Evolutionary conservation across 2,329 filamentous ascomycete genomes (phyloP), one percentile per base, ranked within the genome.

Genomic region (Hyphodiscus sp.): DNA sequence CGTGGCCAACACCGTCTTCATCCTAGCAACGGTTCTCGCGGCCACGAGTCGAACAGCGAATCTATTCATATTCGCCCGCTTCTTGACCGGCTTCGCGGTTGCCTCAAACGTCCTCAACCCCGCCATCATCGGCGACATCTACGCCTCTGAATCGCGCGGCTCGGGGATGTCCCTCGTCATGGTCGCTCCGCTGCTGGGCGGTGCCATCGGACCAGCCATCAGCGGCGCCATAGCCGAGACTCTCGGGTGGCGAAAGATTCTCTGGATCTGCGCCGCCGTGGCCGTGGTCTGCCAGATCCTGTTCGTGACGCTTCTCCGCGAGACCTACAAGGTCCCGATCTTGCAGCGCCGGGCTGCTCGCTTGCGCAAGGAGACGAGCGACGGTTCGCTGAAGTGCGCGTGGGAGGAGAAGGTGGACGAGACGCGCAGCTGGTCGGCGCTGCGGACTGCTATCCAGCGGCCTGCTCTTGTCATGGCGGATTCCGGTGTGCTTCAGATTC

Each of bases 281-380:
- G 33, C 67, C 49, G 72, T 70, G 10, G 58, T 64, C 0, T 78
- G 54, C 73, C 74, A 44, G 71, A 72, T 42, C 80, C 53, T 76
- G 5, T 63, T 70, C 0, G n/a, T 72, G n/a, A 26, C 69, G 15
- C 71, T 74, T 68, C 74, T 58, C 61, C 68, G 74, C 6, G 83
- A 86, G 69, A 86, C 83, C 13, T 86, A 85, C 67, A 78, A 76
- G 61, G 73, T 81, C 42, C 69, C 74, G 1, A 81, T 85, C 45
- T 66, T 85, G 43, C 66, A 73, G 44, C 70, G 70, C 2, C 68
- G 73, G 49, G 76, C 62, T 9, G 58, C 58, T 8, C 46, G 66
- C 1, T 70, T 83, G 2, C 72, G 73, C 1, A 71, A 73, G 49
- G 71, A 76, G 47, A 81, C 75, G 0, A 76, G 77, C 13, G 82